Conservation (phyloP, 768 basidiomycete species). For the Austroboletus festivus region DNA sequence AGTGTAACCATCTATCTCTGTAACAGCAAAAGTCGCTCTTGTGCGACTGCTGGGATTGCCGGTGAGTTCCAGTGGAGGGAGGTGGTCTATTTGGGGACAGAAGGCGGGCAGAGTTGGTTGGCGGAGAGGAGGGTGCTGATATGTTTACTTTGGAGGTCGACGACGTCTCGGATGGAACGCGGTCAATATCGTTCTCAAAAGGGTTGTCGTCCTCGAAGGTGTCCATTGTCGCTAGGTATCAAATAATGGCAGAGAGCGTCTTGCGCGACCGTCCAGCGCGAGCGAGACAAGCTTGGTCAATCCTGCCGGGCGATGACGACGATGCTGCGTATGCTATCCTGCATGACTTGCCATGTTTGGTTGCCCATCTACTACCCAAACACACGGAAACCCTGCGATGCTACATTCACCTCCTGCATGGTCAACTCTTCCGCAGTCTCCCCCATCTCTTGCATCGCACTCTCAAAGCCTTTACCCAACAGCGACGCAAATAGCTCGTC, state of each 20-base stretch:
- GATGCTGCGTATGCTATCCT: constrained; percentile 11
- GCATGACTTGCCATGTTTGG: constrained; percentile 29
- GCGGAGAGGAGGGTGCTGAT: constrained; percentile 57
- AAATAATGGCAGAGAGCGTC: background rate
- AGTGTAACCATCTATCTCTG: constrained; percentile 74
- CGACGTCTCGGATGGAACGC: constrained; percentile 35
- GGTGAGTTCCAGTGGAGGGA: constrained; percentile 56
- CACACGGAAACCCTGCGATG: constrained; percentile 49
- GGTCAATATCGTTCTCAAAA: constrained; percentile 47
- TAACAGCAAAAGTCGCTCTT: constrained; percentile 80
- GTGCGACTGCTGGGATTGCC: constrained; percentile 47
- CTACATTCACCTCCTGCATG: constrained; percentile 33
- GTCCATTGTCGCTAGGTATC: constrained; percentile 20
- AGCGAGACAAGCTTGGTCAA: too few relatives aligned
- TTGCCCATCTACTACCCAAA: constrained; percentile 46
- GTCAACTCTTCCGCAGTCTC: constrained; percentile 26
- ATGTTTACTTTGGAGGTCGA: constrained; percentile 37
- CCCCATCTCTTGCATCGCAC: constrained; percentile 25
- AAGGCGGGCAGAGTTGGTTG: constrained; percentile 39
- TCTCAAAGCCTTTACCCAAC: constrained; percentile 70
- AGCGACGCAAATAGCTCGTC: constrained; percentile 92
- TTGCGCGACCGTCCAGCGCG: too few relatives aligned
- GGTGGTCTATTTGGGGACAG: constrained; percentile 50
- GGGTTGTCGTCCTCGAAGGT: constrained; percentile 66
- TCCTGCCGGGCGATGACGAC: too few relatives aligned